phyloP scores from a whole-genome alignment of 2,329 filamentous ascomycete species.

The Diplodia intermedia region DNA sequence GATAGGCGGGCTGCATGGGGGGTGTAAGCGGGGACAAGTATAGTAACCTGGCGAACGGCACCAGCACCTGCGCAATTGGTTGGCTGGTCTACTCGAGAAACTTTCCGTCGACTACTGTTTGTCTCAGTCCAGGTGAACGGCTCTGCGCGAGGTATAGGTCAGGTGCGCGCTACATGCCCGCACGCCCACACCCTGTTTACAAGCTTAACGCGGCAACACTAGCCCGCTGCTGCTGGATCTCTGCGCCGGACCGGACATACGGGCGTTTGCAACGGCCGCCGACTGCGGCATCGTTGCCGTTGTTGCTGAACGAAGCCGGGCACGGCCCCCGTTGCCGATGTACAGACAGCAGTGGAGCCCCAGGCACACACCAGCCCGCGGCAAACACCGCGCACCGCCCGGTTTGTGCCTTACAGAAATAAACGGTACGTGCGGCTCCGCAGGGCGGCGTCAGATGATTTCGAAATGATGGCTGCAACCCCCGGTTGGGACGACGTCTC shows the following conservation, averaged over 20 bases:
- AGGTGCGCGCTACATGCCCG: background rate
- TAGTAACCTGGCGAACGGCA: background rate
- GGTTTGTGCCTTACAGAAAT: constrained; percentile 5
- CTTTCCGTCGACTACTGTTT: background rate
- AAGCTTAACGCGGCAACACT: background rate
- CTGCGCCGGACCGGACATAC: background rate
- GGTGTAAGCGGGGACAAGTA: constrained; percentile 20
- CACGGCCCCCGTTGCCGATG: background rate
- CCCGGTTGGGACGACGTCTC: too few species aligned
- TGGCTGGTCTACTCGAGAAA: background rate
- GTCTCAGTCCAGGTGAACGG: background rate
- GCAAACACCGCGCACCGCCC: background rate
- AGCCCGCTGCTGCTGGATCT: background rate
- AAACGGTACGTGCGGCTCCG: constrained; percentile 15
- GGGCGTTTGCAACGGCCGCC: background rate
- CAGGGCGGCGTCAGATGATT: constrained; percentile 3
- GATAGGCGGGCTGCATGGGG: constrained; percentile 20
- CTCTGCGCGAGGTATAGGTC: background rate
- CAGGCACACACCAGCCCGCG: background rate
- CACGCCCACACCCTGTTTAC: background rate
- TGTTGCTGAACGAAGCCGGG: background rate
- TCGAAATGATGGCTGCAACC: background rate
- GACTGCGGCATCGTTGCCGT: background rate
- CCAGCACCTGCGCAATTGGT: constrained; percentile 6
- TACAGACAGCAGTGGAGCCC: background rate